Evolutionary conservation across 306 rosid species (phyloP), one percentile per base, ranked within the genome.

Genomic region (Vigna hirtella): DNA sequence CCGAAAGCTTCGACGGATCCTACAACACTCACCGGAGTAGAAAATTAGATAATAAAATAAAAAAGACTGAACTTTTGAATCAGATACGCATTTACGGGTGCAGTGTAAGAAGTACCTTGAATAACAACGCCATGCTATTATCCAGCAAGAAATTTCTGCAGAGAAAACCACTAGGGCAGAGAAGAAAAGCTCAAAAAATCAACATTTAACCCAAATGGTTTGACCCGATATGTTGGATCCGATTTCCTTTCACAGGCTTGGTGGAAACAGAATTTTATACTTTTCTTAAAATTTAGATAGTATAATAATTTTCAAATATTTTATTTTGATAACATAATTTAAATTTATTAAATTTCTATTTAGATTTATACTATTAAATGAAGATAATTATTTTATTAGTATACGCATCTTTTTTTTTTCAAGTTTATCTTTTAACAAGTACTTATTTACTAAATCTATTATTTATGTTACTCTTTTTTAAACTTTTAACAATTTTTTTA

Each of bases 1-100:
- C 91, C 8, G 98, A 95, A 34, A 95, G 88, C 91, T 85, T 95
- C 24, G 91, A 3, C 30, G 79, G 91, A 87, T 95, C 98, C 98
- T 92, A 70, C 66, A 42, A 59, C 71, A 53, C 49, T 32, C 22
- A 42, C 32, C 28, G 3, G 20, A 16, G 14, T 26, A 3, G 0
- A 11, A 48, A 69, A 66, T 69, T 9, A 66, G 36, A 14, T 2
- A 45, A 58, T 45, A 5, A 40, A 22, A 28, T 26, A 26, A 6
- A 13, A 78, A 68, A 13, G 7, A 10, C 15, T 3, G 12, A 11
- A 24, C 11, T 72, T 15, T 30, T 12, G 42, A 61, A 68, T 32
- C 34, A 6, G 36, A 71, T 20, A 1, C 4, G 13, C 18, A 20
- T 32, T 24, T 0, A 5, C n/a, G 1, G 18, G 14, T 7, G 5